Conservation (phyloP, 495 filamentous ascomycete genomes). For the Penicillium salamii region DNA sequence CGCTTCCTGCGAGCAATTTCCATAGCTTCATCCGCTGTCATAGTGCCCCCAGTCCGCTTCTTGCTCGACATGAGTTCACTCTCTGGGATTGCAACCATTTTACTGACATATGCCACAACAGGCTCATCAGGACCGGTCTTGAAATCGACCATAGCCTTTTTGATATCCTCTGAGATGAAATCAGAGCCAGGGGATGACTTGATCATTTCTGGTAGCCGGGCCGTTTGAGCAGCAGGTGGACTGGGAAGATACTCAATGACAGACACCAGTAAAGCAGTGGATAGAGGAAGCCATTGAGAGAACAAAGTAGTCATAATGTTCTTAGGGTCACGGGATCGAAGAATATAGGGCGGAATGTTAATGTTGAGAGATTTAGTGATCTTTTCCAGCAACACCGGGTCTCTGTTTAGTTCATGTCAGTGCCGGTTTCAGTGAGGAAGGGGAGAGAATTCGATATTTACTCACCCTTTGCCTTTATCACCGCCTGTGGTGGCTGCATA, state of each 20-base stretch:
- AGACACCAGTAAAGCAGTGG: conserved; percentile 87
- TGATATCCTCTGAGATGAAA: conserved; percentile 63
- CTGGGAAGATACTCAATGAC: conserved; percentile 91
- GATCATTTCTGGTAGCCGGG: conserved; percentile 74
- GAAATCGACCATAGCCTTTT: conserved; percentile 78
- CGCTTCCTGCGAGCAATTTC: conserved; percentile 85
- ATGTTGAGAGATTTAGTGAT: conserved; percentile 90
- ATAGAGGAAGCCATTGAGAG: conserved; percentile 85
- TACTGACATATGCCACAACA: conserved; percentile 93
- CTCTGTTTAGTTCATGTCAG: conserved; percentile 51
- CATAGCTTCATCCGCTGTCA: conserved; percentile 85
- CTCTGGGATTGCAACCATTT: conserved; percentile 93
- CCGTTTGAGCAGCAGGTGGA: conserved; percentile 78
- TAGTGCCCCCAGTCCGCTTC: conserved; percentile 54
- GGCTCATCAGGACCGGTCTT: conserved; percentile 66
- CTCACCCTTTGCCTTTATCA: conserved; percentile 76
- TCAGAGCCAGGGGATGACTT: conserved; percentile 75
- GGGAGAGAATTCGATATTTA: conserved; percentile 9
- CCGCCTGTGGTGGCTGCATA: conserved; percentile 87
- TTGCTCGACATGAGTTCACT: conserved; percentile 85
- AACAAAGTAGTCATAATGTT: conserved; percentile 85
- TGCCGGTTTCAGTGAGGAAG: conserved; percentile 8
- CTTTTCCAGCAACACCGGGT: conserved; percentile 80
- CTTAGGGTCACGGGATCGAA: conserved; percentile 79
- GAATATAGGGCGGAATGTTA: conserved; percentile 75